These are phyloP conservation scores for Asterochloris erici DNA, from an alignment of 139 green algal species.

Conservation along the genomic window DNA sequence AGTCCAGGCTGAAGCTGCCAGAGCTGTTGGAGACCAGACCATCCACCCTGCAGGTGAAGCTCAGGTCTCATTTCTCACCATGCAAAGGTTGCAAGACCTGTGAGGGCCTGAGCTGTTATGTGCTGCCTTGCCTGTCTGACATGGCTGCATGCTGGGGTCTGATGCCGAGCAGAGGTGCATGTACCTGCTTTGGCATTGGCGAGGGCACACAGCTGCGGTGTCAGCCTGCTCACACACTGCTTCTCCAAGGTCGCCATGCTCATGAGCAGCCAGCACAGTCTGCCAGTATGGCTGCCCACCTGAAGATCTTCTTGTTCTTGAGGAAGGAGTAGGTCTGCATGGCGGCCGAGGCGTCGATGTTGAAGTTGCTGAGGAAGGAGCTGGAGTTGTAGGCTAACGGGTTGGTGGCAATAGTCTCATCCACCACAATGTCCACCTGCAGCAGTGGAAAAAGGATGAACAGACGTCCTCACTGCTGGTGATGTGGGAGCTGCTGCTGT, in stretches of 20 bases:
- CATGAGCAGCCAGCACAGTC: conserved; percentile 9
- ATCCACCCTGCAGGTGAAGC: too few species aligned
- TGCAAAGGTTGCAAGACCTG: too few species aligned
- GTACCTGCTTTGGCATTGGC: too few species aligned
- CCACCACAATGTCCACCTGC: conserved; percentile 59
- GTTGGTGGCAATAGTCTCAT: conserved; percentile 50
- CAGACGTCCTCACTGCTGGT: not conserved
- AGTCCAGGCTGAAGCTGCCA: too few species aligned
- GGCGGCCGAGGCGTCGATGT: conserved; percentile 12
- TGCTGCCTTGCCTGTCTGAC: too few species aligned
- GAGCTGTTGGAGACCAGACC: too few species aligned
- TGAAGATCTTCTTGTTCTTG: conserved; percentile 9
- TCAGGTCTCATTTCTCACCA: too few species aligned
- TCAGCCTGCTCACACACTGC: too few species aligned
- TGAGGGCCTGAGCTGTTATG: too few species aligned
- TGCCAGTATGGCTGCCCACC: not conserved
- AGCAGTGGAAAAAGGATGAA: not conserved
- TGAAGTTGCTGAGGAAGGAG: conserved; percentile 32
- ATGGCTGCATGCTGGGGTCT: too few species aligned
- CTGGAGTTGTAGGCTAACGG: conserved; percentile 34
- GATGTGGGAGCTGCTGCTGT: not conserved
- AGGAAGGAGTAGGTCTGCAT: conserved; percentile 2
- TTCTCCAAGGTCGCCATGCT: conserved; percentile 8
- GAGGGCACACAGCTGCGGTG: too few species aligned
- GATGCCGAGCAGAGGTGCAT: too few species aligned